A percentile compares a stretch with the other conserved stretches of the same genome.
Evolutionary conservation across 495 filamentous ascomycete genomes (phyloP).

Genomic region (Aspergillus cristatus): DNA sequence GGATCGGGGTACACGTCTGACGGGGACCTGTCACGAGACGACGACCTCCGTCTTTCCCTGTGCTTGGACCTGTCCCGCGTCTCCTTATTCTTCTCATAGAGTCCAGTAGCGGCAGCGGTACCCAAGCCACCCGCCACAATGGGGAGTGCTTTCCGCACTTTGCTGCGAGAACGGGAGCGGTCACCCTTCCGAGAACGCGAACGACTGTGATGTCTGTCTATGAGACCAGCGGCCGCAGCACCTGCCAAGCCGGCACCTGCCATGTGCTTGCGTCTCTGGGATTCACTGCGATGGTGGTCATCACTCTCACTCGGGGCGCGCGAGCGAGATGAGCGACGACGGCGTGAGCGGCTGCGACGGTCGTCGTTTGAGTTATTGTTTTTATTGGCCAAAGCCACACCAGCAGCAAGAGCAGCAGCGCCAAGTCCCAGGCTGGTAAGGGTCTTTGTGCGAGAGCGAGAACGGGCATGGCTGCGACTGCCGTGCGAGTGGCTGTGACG

Average conservation of each 20-base stretch:
- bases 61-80: conserved; percentile 45
- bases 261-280: conserved; percentile 55
- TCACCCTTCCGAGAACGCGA: conserved; percentile 50
- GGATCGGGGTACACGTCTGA: conserved; percentile 48
- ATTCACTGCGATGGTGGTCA: conserved; percentile 43
- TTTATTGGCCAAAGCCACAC: conserved; percentile 64
- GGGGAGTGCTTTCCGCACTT: conserved; percentile 49
- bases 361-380: conserved; percentile 58
- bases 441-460: conserved; percentile 46
- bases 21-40: conserved; percentile 46
- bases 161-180: conserved; percentile 48
- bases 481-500: conserved; percentile 30
- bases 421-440: conserved; percentile 68
- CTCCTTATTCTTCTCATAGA: conserved; percentile 71
- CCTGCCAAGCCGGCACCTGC: conserved; percentile 73
- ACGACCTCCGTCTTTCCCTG: conserved; percentile 41
- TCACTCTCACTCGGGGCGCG: conserved; percentile 19
- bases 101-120: conserved; percentile 66
- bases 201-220: conserved; percentile 64
- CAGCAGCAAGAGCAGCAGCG: conserved; percentile 73
- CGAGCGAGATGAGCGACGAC: conserved; percentile 47
- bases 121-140: conserved; percentile 70
- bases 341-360: conserved; percentile 60
- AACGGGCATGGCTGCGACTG: conserved; percentile 46
- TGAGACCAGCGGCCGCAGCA: conserved; percentile 67